Conservation (phyloP, 768 basidiomycete species). For the Cyclocybe cylindracea region DNA sequence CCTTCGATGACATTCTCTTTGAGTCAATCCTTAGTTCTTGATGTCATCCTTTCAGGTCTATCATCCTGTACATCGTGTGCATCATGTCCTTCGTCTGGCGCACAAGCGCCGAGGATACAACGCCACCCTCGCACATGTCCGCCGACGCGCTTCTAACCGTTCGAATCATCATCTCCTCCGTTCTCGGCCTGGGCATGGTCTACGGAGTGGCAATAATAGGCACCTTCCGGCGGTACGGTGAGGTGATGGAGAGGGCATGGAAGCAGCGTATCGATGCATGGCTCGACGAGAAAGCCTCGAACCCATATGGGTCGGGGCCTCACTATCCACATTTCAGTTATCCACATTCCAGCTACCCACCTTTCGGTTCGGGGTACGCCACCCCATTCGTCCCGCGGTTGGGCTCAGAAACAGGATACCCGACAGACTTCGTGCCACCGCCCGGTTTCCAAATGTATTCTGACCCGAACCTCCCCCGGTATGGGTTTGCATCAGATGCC, state of each 20-base stretch:
- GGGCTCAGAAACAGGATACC: too few relatives aligned
- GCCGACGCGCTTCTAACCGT: slow-evolving; percentile 23
- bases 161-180: slow-evolving; percentile 42
- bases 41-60: slow-evolving; percentile 39
- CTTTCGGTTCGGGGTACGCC: neutral
- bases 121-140: slow-evolving; percentile 11
- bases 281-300: slow-evolving; percentile 6
- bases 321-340: neutral
- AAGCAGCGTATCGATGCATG: slow-evolving; percentile 12
- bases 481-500: too few relatives aligned
- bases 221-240: slow-evolving; percentile 57
- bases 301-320: neutral
- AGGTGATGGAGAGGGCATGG: slow-evolving; percentile 35
- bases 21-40: neutral
- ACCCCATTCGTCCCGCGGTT: too few relatives aligned
- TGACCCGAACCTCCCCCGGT: too few relatives aligned
- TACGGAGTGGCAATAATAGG: slow-evolving; percentile 52
- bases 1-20: neutral
- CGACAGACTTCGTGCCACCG: too few relatives aligned
- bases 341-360: neutral
- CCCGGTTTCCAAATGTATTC: too few relatives aligned
- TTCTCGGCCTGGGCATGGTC: slow-evolving; percentile 50
- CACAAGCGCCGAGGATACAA: slow-evolving; percentile 38
- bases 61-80: slow-evolving; percentile 51
- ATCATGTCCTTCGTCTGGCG: slow-evolving; percentile 65